Evolutionary conservation across 179 eudicot species (phyloP).

Genomic region (Beta lomatogona): DNA sequence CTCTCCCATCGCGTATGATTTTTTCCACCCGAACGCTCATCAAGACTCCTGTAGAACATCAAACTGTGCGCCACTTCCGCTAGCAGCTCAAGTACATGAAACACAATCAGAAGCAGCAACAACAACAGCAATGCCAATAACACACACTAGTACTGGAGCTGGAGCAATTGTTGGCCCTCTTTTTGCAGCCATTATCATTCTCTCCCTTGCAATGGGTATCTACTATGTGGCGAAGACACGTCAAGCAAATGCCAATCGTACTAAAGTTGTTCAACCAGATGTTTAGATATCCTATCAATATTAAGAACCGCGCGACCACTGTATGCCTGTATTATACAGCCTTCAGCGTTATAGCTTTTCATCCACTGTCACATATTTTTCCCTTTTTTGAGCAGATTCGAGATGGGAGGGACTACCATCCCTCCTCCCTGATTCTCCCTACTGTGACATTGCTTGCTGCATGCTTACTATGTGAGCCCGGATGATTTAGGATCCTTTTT

Average conservation of each 20-base stretch:
- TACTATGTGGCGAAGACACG: slow-evolving; percentile 48
- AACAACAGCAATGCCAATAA: slow-evolving; percentile 8
- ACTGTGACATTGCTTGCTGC: neutral
- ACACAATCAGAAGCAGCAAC: slow-evolving; percentile 36
- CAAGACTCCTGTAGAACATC: slow-evolving; percentile 3
- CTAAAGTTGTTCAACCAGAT: slow-evolving; percentile 26
- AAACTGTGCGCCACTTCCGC: slow-evolving; percentile 35
- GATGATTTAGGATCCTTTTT: neutral
- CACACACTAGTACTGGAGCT: slow-evolving; percentile 32
- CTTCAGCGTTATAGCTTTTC: neutral
- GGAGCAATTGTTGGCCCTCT: slow-evolving; percentile 42
- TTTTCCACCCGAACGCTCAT: slow-evolving; percentile 35
- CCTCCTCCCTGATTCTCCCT: neutral
- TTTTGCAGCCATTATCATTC: slow-evolving; percentile 39
- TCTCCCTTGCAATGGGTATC: slow-evolving; percentile 42
- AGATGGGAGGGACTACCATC: slow-evolving; percentile 4
- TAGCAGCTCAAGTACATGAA: slow-evolving; percentile 53
- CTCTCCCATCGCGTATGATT: slow-evolving; percentile 60
- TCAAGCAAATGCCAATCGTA: slow-evolving; percentile 31
- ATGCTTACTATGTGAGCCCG: neutral
- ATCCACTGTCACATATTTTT: neutral
- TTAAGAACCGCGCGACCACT: too few relatives aligned
- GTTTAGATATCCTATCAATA: slow-evolving; percentile 4
- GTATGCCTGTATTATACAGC: neutral
- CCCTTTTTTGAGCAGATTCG: neutral